These are phyloP conservation scores for Stromatinia cepivora DNA, from an alignment of 2,329 filamentous ascomycete species.

Conservation along the genomic window DNA sequence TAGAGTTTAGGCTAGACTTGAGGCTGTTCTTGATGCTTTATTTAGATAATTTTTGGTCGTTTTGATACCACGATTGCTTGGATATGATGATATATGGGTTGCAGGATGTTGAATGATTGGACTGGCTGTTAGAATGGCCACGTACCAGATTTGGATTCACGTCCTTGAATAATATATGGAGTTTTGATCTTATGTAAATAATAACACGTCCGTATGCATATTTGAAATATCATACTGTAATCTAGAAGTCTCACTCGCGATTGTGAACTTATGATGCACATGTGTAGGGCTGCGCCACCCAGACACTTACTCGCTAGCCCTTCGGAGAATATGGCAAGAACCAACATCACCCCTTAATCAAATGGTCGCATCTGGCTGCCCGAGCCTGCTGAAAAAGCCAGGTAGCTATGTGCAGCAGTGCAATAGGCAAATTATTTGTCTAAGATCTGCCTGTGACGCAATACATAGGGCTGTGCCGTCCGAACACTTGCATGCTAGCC, in stretches of 20 bases:
- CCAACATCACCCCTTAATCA: neutral
- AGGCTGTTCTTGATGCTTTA: neutral
- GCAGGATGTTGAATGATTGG: slow-evolving; percentile 5
- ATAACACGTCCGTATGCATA: neutral
- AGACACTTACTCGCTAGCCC: neutral
- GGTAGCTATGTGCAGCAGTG: no score
- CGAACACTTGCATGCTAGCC: neutral
- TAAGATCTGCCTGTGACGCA: neutral
- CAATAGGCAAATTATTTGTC: neutral
- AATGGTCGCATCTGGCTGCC: no score
- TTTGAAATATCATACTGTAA: neutral
- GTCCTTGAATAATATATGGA: slow-evolving; percentile 11
- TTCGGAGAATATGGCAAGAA: no score
- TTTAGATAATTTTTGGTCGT: slow-evolving; percentile 12
- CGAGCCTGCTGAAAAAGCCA: no score
- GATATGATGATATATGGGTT: slow-evolving; percentile 8
- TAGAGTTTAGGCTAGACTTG: slow-evolving; percentile 17
- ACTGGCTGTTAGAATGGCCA: neutral
- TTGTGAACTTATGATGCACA: neutral
- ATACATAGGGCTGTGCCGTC: neutral
- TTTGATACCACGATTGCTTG: slow-evolving; percentile 20
- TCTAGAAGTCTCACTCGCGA: no score
- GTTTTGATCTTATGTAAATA: neutral
- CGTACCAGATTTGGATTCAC: neutral
- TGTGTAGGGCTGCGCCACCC: neutral